phyloP scores from a whole-genome alignment of 73 alveolate genomes.

The Paramecium tetraurelia region DNA sequence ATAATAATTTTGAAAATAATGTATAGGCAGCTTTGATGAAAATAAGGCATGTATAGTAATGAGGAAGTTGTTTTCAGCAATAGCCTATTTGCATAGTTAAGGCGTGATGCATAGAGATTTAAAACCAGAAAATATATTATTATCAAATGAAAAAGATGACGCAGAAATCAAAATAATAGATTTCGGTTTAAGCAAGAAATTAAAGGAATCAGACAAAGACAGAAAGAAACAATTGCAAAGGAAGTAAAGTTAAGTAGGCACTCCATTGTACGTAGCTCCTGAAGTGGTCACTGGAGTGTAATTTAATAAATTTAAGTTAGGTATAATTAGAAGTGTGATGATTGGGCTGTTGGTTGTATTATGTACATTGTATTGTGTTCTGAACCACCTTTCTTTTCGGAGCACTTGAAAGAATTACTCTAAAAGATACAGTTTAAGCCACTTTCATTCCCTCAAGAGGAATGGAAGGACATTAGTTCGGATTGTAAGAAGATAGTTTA shows the following conservation, averaged over 20 bases:
- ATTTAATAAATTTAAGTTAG: not conserved
- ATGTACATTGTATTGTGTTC: constrained; percentile 1
- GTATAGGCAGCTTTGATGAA: constrained; percentile 36
- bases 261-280: constrained; percentile 19
- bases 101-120: constrained; percentile 73
- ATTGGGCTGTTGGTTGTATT: constrained; percentile 16
- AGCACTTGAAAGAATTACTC: not conserved
- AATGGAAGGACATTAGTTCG: not conserved
- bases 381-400: constrained; percentile 28
- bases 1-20: not conserved
- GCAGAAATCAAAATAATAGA: constrained; percentile 69
- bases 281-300: constrained; percentile 32
- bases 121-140: constrained; percentile 73
- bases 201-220: not conserved
- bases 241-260: not conserved
- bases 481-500: not conserved
- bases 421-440: not conserved
- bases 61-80: constrained; percentile 53
- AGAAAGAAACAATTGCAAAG: not conserved
- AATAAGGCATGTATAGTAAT: constrained; percentile 10
- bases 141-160: constrained; percentile 58
- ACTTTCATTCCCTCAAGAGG: not conserved
- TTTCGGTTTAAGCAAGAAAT: constrained; percentile 66
- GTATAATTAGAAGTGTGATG: constrained; percentile 11
- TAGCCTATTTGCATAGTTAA: constrained; percentile 65